These are phyloP conservation scores for Podospora tetraspora DNA, from an alignment of 495 filamentous ascomycete species.

Conservation along the genomic window DNA sequence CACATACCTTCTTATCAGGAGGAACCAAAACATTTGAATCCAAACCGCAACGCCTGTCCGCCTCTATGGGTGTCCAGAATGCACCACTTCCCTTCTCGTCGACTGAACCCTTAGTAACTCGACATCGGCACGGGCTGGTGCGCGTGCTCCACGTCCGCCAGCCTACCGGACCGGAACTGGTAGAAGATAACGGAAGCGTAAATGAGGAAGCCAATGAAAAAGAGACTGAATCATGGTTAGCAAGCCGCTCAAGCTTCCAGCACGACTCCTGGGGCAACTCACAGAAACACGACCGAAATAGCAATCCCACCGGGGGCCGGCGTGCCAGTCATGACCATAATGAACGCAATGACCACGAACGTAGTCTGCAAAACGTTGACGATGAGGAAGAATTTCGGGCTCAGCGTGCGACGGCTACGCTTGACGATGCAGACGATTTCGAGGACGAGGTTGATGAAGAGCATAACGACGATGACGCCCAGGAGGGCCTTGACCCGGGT, in stretches of 20 bases:
- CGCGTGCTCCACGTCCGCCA: not conserved
- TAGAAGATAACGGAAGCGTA: slow-evolving; percentile 27
- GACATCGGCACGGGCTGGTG: not conserved
- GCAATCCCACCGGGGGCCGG: slow-evolving; percentile 1
- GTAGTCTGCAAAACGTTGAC: slow-evolving; percentile 26
- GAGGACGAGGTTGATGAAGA: slow-evolving; percentile 22
- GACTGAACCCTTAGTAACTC: not conserved
- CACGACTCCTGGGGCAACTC: not conserved
- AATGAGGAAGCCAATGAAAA: slow-evolving; percentile 31
- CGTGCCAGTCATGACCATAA: slow-evolving; percentile 20
- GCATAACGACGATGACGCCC: slow-evolving; percentile 21
- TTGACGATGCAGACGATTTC: slow-evolving; percentile 34
- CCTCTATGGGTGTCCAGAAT: not conserved
- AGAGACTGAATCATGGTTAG: slow-evolving; percentile 18
- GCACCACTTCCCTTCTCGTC: not conserved
- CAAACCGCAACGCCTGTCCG: not conserved
- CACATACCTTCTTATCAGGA: not conserved
- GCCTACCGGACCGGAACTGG: too few relatives aligned
- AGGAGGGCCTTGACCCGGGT: slow-evolving; percentile 13
- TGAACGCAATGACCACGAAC: slow-evolving; percentile 22
- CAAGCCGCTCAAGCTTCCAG: not conserved
- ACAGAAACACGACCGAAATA: slow-evolving; percentile 22
- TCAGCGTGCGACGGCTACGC: slow-evolving; percentile 26
- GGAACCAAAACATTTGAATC: not conserved
- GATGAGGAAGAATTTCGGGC: slow-evolving; percentile 27